These are phyloP conservation scores for Cercophora newfieldiana DNA, from an alignment of 495 filamentous ascomycete species.

Conservation along the genomic window DNA sequence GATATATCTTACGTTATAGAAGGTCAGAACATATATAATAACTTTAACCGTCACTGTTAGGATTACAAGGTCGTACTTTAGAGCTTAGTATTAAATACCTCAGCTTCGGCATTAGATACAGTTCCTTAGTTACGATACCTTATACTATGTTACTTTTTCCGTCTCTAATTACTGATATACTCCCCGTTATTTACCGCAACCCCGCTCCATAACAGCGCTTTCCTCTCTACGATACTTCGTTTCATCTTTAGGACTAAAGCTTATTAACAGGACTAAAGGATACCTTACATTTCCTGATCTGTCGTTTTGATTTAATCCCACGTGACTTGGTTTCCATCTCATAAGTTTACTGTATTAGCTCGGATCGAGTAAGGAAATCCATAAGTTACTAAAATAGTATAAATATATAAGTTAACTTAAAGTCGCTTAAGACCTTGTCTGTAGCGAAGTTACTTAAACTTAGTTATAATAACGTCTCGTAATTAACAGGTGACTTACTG, in stretches of 20 bases:
- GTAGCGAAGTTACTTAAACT: constrained; percentile 12
- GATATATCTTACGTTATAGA: not conserved
- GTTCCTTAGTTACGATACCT: not conserved
- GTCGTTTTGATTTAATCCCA: constrained; percentile 10
- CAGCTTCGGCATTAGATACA: not conserved
- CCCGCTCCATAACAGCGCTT: constrained; percentile 10
- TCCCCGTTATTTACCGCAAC: constrained; percentile 1
- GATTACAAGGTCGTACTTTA: not conserved
- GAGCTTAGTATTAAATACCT: not conserved
- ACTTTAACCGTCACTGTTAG: too few species aligned
- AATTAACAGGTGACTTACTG: constrained; percentile 1
- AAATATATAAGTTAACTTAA: constrained; percentile 1
- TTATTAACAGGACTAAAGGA: constrained; percentile 13
- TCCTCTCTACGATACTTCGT: constrained; percentile 11
- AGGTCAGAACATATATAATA: too few species aligned
- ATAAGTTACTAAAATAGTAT: constrained; percentile 6
- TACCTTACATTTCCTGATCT: constrained; percentile 8
- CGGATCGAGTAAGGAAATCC: constrained; percentile 12
- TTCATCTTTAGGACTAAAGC: constrained; percentile 12
- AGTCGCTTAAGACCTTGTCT: constrained; percentile 11
- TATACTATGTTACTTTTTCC: not conserved
- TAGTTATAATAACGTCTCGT: constrained; percentile 1
- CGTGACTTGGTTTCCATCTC: constrained; percentile 2
- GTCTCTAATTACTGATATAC: not conserved
- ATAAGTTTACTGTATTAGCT: constrained; percentile 9